phyloP scores from a whole-genome alignment of 495 filamentous ascomycete species.

The Bathelium albidoporum region DNA sequence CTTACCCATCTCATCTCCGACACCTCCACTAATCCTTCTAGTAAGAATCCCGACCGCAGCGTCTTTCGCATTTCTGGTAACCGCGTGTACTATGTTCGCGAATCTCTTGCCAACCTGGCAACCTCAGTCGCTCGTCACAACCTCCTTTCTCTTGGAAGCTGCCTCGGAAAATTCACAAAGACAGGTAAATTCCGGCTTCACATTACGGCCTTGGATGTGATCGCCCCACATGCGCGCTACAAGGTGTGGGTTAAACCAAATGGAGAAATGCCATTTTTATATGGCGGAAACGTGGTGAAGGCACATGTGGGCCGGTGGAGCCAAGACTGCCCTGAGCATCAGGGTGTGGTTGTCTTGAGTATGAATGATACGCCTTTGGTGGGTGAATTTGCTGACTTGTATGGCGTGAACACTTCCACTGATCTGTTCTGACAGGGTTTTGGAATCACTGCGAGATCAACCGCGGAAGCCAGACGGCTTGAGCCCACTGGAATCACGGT shows the following conservation, averaged over 20 bases:
- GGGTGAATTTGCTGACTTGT: conserved; percentile 4
- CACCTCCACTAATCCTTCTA: conserved; percentile 39
- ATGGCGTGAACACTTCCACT: neutral
- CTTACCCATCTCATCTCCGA: conserved; percentile 72
- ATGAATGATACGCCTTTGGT: conserved; percentile 70
- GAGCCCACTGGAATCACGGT: conserved; percentile 82
- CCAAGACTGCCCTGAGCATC: conserved; percentile 76
- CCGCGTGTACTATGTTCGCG: conserved; percentile 80
- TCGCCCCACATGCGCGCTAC: conserved; percentile 79
- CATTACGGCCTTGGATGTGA: conserved; percentile 73
- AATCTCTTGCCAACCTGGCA: conserved; percentile 82
- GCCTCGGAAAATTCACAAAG: conserved; percentile 84
- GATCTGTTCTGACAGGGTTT: conserved; percentile 46
- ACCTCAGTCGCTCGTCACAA: conserved; percentile 67
- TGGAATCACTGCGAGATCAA: conserved; percentile 72
- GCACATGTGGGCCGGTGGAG: conserved; percentile 83
- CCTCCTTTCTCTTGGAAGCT: conserved; percentile 76
- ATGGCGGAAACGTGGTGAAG: conserved; percentile 81
- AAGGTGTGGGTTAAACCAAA: conserved; percentile 94
- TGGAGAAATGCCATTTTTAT: conserved; percentile 89
- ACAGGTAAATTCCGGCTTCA: conserved; percentile 79
- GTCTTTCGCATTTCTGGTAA: conserved; percentile 74
- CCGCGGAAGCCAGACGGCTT: conserved; percentile 64
- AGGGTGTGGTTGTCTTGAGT: conserved; percentile 61
- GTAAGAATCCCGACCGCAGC: conserved; percentile 54